phyloP scores from a whole-genome alignment of 495 filamentous ascomycete species.

The Talaromyces stipitatus region DNA sequence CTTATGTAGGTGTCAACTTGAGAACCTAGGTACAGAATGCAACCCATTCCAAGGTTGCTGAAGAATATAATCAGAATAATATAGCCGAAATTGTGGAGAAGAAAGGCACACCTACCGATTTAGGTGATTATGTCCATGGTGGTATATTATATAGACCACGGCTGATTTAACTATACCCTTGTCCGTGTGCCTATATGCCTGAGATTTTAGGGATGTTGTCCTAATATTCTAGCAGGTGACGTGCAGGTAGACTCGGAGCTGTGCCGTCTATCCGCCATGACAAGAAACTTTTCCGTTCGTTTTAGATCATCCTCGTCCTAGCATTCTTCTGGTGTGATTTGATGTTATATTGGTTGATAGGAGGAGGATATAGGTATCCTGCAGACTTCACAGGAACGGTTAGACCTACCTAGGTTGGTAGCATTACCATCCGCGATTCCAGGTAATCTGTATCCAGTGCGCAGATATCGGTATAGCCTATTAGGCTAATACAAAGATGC shows the following conservation, averaged over 20 bases:
- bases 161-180: background rate
- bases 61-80: background rate
- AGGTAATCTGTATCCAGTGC: no score
- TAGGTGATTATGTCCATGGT: background rate
- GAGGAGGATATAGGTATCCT: background rate
- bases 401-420: background rate
- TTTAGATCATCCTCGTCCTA: no score
- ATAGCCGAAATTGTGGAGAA: background rate
- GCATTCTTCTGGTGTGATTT: no score
- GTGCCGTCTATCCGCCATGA: no score
- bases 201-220: no score
- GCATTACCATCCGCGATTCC: background rate
- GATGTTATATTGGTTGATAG: no score
- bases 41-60: background rate
- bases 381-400: background rate
- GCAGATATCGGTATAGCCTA: background rate
- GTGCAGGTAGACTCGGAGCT: no score
- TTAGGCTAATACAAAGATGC: background rate
- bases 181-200: background rate
- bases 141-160: background rate
- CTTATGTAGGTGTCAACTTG: no score
- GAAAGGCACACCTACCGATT: background rate
- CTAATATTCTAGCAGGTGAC: no score
- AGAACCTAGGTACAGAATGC: background rate
- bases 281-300: no score